A percentile compares a stretch with the other conserved stretches of the same genome.
phyloP scores from a whole-genome alignment of 1,139 yeast species.

The Zygosaccharomyces pseudobailii region DNA sequence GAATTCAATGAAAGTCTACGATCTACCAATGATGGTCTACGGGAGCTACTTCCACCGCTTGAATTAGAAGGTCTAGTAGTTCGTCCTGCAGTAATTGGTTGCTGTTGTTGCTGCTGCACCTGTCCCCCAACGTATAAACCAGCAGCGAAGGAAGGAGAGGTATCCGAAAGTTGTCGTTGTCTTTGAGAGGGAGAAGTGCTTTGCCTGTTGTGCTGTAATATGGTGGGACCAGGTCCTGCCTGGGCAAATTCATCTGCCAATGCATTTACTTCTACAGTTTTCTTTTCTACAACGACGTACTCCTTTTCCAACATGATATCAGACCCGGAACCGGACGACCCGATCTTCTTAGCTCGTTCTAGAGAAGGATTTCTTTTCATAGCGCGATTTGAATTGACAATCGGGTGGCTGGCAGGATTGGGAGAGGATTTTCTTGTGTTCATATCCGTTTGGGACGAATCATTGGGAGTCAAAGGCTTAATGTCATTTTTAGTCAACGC shows the following conservation, averaged over 20 bases:
- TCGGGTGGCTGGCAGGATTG: neutral
- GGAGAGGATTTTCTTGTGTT: neutral
- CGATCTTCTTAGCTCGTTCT: conserved; percentile 12
- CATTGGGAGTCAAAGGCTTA: conserved; percentile 7
- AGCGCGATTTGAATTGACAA: conserved; percentile 4
- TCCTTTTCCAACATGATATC: conserved; percentile 54
- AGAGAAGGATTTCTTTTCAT: conserved; percentile 17
- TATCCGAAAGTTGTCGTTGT: conserved; percentile 1
- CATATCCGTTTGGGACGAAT: conserved; percentile 1
- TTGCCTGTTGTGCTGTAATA: conserved; percentile 5
- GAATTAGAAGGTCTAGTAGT: conserved; percentile 35
- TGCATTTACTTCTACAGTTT: conserved; percentile 92
- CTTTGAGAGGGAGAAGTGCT: neutral
- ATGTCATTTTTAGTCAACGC: conserved; percentile 3
- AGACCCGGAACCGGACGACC: conserved; percentile 11
- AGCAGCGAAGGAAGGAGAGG: neutral
- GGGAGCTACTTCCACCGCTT: conserved; percentile 31
- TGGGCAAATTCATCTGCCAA: conserved; percentile 85
- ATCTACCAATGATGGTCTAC: conserved; percentile 44
- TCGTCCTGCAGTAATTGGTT: conserved; percentile 18
- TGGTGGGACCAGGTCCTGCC: conserved; percentile 47
- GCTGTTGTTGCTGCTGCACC: conserved; percentile 10
- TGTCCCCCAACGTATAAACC: neutral
- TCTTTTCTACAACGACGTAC: conserved; percentile 90
- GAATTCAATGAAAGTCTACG: conserved; percentile 58